Conservation (phyloP, 148 eudicot species). For the Limonium bicolor region DNA sequence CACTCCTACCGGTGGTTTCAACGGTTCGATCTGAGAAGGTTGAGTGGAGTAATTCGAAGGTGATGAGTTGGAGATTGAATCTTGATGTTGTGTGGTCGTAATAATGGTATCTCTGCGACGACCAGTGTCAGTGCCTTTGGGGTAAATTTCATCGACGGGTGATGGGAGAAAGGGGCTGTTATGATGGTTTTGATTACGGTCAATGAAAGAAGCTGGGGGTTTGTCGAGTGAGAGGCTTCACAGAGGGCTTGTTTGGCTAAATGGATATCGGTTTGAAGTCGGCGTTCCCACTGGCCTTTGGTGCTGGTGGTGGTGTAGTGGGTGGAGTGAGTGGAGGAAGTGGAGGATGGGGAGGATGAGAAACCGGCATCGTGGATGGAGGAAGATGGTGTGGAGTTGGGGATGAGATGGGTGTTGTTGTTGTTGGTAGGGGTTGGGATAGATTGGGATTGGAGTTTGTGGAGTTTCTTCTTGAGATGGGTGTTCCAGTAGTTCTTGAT, state of each 20-base stretch:
- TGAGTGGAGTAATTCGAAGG: background rate
- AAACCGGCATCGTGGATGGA: constrained; percentile 9
- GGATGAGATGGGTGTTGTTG: constrained; percentile 8
- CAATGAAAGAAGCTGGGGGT: no score
- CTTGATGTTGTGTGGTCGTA: no score
- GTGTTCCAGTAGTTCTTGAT: constrained; percentile 94
- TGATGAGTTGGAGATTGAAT: no score
- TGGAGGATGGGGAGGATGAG: constrained; percentile 13
- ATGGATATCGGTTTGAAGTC: constrained; percentile 76
- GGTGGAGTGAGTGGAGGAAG: no score
- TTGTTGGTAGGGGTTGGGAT: constrained; percentile 10
- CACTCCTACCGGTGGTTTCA: constrained; percentile 7
- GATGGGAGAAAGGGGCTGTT: no score
- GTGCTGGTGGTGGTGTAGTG: constrained; percentile 11
- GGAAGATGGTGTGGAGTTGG: constrained; percentile 8
- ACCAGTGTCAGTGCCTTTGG: no score
- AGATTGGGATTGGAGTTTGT: constrained; percentile 16
- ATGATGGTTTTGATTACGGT: no score
- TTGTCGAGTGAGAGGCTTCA: constrained; percentile 68
- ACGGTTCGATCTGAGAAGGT: background rate
- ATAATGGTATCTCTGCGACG: no score
- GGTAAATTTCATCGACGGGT: no score
- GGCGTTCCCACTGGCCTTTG: constrained; percentile 87
- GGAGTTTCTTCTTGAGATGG: constrained; percentile 65
- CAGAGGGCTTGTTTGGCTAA: constrained; percentile 69